Percentiles rank a stretch among this genome's conserved stretches.
Evolutionary conservation across 1,284 basidiomycete species (phyloP).

Genomic region (Lignosus rhinocerotis): DNA sequence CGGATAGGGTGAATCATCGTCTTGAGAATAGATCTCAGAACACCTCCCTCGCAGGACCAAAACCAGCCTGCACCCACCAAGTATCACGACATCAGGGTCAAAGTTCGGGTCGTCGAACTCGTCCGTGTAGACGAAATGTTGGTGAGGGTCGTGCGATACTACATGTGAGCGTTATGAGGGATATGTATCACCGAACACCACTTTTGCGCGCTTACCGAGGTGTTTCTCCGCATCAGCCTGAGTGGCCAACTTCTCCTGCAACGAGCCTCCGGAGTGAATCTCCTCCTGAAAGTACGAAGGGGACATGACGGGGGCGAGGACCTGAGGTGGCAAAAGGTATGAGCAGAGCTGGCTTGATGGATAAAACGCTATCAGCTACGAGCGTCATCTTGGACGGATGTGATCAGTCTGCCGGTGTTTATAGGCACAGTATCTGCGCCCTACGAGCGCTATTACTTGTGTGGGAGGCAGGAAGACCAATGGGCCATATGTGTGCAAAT

Average conservation of each 20-base stretch:
- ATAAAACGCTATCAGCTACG: not conserved
- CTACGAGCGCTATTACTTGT: not conserved
- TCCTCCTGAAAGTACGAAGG: slow-evolving; percentile 24
- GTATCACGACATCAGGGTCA: slow-evolving; percentile 41
- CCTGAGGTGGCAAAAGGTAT: slow-evolving; percentile 10
- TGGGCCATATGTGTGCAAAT: not conserved
- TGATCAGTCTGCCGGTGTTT: not conserved
- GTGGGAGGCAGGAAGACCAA: not conserved
- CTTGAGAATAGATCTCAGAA: slow-evolving; percentile 20
- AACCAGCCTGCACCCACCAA: slow-evolving; percentile 21
- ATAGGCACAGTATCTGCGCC: not conserved
- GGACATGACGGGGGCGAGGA: slow-evolving; percentile 31
- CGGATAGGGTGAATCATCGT: slow-evolving; percentile 68
- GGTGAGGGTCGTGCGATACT: not conserved
- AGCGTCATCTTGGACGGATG: slow-evolving; percentile 8
- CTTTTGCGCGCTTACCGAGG: not conserved
- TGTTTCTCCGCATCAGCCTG: slow-evolving; percentile 23
- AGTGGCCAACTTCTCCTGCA: slow-evolving; percentile 30
- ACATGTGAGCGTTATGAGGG: not conserved
- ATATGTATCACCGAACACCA: not conserved
- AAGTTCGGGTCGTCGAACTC: slow-evolving; percentile 70
- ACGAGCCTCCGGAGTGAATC: slow-evolving; percentile 15
- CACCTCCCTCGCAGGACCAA: too few relatives aligned
- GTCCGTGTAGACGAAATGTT: slow-evolving; percentile 12
- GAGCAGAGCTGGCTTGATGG: not conserved